Base-by-base conservation (phyloP, 495 filamentous ascomycete species). In the Daldinia grandis region DNA sequence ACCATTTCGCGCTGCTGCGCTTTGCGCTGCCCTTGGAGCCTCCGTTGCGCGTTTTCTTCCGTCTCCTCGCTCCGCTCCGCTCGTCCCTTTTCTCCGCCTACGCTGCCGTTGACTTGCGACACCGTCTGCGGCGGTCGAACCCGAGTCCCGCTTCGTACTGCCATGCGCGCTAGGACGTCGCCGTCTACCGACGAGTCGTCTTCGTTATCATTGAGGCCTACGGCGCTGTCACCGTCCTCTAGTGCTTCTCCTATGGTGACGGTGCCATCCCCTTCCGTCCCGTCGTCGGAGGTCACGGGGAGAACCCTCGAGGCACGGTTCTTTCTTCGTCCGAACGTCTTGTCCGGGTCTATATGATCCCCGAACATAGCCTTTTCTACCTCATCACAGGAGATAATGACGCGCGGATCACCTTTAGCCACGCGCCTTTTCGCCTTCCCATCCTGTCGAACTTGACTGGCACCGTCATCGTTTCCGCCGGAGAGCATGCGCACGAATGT, bases 71-170 rank as follows among this genome's bases (percentile, higher is more conserved):
- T 74, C 50, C 78, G 70, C 74, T 83, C 81, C 19, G 79, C 78
- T 68, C 76, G 76, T 3, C 79, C 79, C 61, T 78, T 80, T 60
- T 83, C 81, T 6, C 80, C 81, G 14, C 82, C 82, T 2, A 82
- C 75, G 61, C 78, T 79, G 27, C 77, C 78, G 58, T 84, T 83
- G 40, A 82, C 80, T 15, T 80, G 77, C 33, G 79, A 78, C 21
- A 72, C 51, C 5, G 15, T 37, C 58, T 83, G 81, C n/a, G 79
- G 72, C 7, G 78, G 79, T 0, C 82, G 79, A 7, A 79, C 59
- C 25, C 71, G 71, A 12, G 66, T 64, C 28, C 68, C 71, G 62
- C 71, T 71, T 27, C 63, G 62, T 3, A 72, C 57, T 5, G 74
- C 60, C 51, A 59, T 65, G 50, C 58, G 56, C 51, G 68, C 57